Evolutionary conservation across 495 filamentous ascomycete species (phyloP).

Genomic region (Podospora tetraspora): DNA sequence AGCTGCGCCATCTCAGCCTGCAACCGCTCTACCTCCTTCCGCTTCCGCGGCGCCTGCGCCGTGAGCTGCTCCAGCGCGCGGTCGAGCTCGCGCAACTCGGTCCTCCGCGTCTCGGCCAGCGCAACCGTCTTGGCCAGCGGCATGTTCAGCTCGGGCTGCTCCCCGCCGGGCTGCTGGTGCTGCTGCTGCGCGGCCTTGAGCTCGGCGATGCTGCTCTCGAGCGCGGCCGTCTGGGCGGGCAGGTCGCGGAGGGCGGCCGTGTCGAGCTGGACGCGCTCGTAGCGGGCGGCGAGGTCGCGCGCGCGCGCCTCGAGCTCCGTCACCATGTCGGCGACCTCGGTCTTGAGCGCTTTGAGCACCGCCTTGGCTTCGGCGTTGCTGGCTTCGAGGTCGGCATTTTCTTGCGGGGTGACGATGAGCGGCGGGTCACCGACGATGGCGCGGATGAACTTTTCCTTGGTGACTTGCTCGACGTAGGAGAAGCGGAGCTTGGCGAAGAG

Average conservation of each 20-base stretch:
- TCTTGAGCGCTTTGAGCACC: constrained; percentile 69
- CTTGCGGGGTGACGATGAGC: constrained; percentile 69
- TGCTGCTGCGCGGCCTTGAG: constrained; percentile 42
- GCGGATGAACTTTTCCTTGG: constrained; percentile 74
- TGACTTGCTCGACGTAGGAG: constrained; percentile 80
- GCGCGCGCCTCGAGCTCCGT: constrained; percentile 64
- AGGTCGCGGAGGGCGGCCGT: constrained; percentile 53
- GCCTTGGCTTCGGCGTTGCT: constrained; percentile 67
- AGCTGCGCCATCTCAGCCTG: constrained; percentile 65
- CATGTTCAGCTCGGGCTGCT: constrained; percentile 37
- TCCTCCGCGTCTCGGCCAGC: constrained; percentile 55
- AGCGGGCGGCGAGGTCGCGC: constrained; percentile 50
- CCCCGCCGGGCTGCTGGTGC: constrained; percentile 9
- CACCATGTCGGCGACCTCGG: constrained; percentile 69
- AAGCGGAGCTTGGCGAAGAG: constrained; percentile 95
- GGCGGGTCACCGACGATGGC: constrained; percentile 81
- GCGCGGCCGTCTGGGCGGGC: constrained; percentile 55
- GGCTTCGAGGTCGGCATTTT: constrained; percentile 76
- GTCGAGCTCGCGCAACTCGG: constrained; percentile 59
- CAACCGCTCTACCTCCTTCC: constrained; percentile 64
- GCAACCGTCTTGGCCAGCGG: constrained; percentile 55
- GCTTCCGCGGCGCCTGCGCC: constrained; percentile 61
- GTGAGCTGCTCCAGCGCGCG: constrained; percentile 62
- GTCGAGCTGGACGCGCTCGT: constrained; percentile 61
- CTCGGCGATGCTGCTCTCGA: constrained; percentile 54